A percentile compares a stretch with the other conserved stretches of the same genome.
These are phyloP conservation scores for Lactarius tabidus DNA, from an alignment of 768 basidiomycete species.

Conservation along the genomic window DNA sequence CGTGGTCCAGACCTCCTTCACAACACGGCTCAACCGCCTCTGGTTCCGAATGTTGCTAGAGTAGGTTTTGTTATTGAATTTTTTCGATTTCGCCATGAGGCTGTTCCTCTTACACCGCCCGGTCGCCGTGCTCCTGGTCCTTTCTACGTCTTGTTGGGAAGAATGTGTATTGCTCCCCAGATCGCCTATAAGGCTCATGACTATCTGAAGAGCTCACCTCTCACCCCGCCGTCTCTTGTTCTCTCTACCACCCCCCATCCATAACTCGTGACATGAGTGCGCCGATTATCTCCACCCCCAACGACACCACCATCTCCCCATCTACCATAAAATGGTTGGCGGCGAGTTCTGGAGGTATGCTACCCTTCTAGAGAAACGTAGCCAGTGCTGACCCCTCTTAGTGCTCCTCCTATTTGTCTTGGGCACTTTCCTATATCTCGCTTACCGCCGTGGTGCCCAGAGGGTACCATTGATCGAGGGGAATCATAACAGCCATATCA, in stretches of 20 bases:
- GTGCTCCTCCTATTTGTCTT: constrained; percentile 8
- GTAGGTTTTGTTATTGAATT: background rate
- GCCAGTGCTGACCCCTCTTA: background rate
- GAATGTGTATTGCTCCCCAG: background rate
- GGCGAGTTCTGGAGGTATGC: constrained; percentile 1
- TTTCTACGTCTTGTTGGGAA: background rate
- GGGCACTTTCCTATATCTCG: background rate
- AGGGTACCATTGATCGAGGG: background rate
- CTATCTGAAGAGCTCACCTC: background rate
- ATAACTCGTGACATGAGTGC: background rate
- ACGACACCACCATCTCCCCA: background rate
- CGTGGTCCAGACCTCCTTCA: background rate
- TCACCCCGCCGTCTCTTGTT: background rate
- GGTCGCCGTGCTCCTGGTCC: background rate
- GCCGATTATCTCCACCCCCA: background rate
- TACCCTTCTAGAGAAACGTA: background rate
- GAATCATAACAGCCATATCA: background rate
- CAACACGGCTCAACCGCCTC: background rate
- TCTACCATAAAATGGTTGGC: constrained; percentile 6
- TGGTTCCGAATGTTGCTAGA: background rate
- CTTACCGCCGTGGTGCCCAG: background rate
- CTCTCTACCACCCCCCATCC: background rate
- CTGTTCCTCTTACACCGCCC: background rate
- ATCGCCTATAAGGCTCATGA: background rate
- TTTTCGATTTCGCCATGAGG: background rate